phyloP scores from a whole-genome alignment of 768 basidiomycete genomes.

The Lactarius vividus region DNA sequence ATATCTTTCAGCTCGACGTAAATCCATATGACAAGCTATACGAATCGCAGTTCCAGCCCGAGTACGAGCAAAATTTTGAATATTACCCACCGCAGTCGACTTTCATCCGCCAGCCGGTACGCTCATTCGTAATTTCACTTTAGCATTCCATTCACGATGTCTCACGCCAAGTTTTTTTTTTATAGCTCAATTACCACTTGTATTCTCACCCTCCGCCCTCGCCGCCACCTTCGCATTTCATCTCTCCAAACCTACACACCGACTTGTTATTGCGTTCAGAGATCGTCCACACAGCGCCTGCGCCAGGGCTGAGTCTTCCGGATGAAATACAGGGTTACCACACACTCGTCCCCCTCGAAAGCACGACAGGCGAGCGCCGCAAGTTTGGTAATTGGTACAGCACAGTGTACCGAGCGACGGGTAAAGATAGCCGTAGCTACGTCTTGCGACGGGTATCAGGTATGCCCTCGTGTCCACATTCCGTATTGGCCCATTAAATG shows the following conservation, averaged over 20 bases:
- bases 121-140: constrained; percentile 14
- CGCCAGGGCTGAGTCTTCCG: constrained; percentile 59
- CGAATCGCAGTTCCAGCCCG: constrained; percentile 34
- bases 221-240: constrained; percentile 66
- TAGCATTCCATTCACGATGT: background rate
- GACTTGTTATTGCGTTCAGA: constrained; percentile 54
- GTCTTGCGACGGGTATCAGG: constrained; percentile 85
- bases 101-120: constrained; percentile 70
- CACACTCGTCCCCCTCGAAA: constrained; percentile 77
- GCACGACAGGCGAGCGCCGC: constrained; percentile 53
- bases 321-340: constrained; percentile 91
- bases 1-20: constrained; percentile 27
- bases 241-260: constrained; percentile 74
- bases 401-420: constrained; percentile 79
- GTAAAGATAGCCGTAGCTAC: constrained; percentile 75
- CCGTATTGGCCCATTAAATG: constrained; percentile 2
- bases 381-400: constrained; percentile 83
- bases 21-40: constrained; percentile 30
- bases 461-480: constrained; percentile 37
- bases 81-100: constrained; percentile 43
- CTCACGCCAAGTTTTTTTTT: constrained; percentile 2
- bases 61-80: constrained; percentile 39
- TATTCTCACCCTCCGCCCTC: constrained; percentile 72
- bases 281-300: constrained; percentile 37
- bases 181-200: constrained; percentile 86